Conservation (phyloP, 2,329 filamentous ascomycete genomes). For the Calonectria pseudoreteaudii region DNA sequence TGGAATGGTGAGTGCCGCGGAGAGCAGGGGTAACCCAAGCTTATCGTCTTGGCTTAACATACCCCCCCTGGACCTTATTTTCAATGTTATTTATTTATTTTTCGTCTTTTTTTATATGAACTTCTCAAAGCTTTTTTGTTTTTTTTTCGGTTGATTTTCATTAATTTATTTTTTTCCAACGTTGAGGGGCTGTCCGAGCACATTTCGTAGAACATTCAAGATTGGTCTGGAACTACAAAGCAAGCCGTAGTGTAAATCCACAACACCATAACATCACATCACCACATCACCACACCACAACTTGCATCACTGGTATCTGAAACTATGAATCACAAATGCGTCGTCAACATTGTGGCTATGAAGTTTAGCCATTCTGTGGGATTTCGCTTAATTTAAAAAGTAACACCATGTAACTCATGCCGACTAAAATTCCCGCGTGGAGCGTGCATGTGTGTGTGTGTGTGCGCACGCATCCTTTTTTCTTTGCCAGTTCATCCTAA, state of each 20-base stretch:
- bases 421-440: neutral
- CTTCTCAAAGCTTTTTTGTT: neutral
- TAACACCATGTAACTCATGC: neutral
- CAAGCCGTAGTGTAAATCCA: neutral
- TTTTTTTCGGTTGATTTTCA: too few relatives aligned
- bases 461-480: too few relatives aligned
- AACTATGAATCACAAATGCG: neutral
- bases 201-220: too few relatives aligned
- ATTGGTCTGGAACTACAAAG: neutral
- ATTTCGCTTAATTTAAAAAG: neutral
- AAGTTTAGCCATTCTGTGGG: neutral
- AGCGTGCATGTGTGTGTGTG: neutral
- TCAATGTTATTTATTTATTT: neutral
- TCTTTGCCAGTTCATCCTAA: neutral
- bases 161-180: neutral
- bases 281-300: neutral
- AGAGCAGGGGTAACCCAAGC: neutral
- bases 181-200: neutral
- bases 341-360: conserved; percentile 1
- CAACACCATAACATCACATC: neutral
- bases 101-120: neutral
- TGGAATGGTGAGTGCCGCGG: neutral
- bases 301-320: neutral
- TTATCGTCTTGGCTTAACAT: neutral
- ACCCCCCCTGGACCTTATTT: neutral